Evolutionary conservation across 2,329 filamentous ascomycete species (phyloP).

Genomic region (Celoporthe dispersa): DNA sequence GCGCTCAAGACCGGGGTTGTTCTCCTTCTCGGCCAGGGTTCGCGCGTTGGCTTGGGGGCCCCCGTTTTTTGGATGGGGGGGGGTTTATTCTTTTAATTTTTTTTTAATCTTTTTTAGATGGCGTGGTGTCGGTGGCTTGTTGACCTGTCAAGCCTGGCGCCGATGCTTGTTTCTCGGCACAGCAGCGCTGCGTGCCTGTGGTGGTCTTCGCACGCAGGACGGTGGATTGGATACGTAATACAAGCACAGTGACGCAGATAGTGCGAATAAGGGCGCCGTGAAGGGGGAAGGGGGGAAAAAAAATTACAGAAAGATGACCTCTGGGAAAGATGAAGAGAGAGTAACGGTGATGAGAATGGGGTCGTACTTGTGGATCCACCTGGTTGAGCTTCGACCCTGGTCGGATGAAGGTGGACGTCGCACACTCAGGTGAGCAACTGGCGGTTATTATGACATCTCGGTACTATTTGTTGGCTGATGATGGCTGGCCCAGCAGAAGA

Average conservation of each 20-base stretch:
- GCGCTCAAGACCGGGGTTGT: constrained; percentile 33
- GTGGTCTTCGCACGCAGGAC: constrained; percentile 4
- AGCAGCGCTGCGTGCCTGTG: constrained; percentile 6
- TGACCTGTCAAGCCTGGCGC: constrained; percentile 8
- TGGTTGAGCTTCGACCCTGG: constrained; percentile 15
- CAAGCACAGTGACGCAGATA: not conserved
- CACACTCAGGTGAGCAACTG: constrained; percentile 25
- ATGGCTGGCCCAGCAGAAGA: constrained; percentile 6
- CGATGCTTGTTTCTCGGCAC: not conserved
- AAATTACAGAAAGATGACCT: constrained; percentile 2
- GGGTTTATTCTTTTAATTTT: not conserved
- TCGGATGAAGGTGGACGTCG: constrained; percentile 17
- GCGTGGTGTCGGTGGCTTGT: constrained; percentile 19
- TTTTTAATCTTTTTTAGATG: constrained; percentile 9
- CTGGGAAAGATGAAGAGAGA: constrained; percentile 11
- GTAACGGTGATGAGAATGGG: not conserved
- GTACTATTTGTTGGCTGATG: constrained; percentile 7
- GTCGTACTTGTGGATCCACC: constrained; percentile 17
- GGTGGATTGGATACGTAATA: constrained; percentile 4
- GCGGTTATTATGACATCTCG: constrained; percentile 25
- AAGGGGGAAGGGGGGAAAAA: not conserved
- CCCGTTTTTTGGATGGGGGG: constrained; percentile 9
- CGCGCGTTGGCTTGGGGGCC: not conserved
- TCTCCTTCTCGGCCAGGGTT: constrained; percentile 13
- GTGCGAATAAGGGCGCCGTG: not conserved